Conservation (phyloP, 176 grass and related monocot genomes). For the Avena insularis region DNA sequence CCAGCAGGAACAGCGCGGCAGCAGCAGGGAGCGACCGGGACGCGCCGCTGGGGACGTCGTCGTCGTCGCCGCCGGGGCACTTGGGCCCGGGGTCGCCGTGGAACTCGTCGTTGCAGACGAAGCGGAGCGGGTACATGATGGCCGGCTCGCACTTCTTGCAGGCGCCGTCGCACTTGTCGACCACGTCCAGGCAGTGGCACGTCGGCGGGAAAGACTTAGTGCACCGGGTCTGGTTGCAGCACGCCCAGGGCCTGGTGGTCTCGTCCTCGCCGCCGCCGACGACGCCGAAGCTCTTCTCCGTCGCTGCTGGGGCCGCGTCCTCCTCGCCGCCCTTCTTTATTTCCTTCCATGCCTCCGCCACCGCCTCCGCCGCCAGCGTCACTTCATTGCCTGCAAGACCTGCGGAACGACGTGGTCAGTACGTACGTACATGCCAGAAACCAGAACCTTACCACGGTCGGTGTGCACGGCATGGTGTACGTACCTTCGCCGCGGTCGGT, state of each 20-base stretch:
- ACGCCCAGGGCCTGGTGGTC: background rate
- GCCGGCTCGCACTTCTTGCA: background rate
- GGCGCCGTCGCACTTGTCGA: background rate
- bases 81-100: background rate
- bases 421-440: background rate
- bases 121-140: background rate
- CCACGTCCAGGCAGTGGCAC: slow-evolving; percentile 13
- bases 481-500: background rate
- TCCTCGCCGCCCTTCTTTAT: background rate
- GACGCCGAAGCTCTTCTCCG: too few relatives aligned
- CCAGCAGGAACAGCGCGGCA: background rate
- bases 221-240: background rate
- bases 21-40: background rate
- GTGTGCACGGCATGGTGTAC: background rate
- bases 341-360: background rate
- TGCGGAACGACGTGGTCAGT: background rate
- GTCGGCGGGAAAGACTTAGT: background rate
- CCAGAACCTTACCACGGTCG: background rate
- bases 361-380: too few relatives aligned
- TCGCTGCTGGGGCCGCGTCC: background rate
- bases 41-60: background rate
- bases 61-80: background rate
- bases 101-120: slow-evolving; percentile 7
- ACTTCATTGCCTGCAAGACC: background rate
- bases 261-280: background rate